These are phyloP conservation scores for Hansenula lynferdii DNA, from an alignment of 1,139 yeast genomes.

Conservation along the genomic window DNA sequence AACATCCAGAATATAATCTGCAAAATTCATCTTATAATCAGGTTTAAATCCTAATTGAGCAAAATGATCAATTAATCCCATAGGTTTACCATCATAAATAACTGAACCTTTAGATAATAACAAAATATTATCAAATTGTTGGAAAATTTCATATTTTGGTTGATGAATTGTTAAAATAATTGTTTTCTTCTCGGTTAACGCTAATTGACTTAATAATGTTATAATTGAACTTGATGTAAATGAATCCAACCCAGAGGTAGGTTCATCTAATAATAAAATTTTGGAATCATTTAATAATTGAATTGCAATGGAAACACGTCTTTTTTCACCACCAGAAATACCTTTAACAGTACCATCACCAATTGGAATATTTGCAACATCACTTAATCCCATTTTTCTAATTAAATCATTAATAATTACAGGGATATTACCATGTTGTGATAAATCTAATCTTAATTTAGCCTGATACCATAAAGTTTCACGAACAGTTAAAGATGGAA, in stretches of 20 bases:
- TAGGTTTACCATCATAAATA: conserved; percentile 51
- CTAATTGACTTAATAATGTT: conserved; percentile 51
- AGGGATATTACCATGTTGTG: conserved; percentile 27
- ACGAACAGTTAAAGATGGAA: conserved; percentile 67
- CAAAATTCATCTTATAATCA: conserved; percentile 52
- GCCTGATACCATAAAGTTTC: conserved; percentile 76
- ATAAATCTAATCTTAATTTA: conserved; percentile 44
- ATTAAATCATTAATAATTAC: conserved; percentile 50
- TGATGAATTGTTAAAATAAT: conserved; percentile 80
- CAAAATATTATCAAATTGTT: conserved; percentile 60
- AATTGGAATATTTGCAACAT: conserved; percentile 74
- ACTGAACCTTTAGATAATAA: conserved; percentile 66
- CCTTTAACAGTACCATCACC: conserved; percentile 73
- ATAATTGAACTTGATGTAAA: conserved; percentile 71
- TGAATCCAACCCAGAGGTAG: conserved; percentile 82
- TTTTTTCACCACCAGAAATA: conserved; percentile 78
- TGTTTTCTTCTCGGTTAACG: conserved; percentile 57
- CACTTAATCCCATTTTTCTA: conserved; percentile 63
- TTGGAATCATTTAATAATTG: conserved; percentile 71
- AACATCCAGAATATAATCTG: conserved; percentile 66
- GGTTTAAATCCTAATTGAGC: conserved; percentile 40
- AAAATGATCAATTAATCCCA: conserved; percentile 39
- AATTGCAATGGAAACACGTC: conserved; percentile 75
- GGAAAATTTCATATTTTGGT: conserved; percentile 65
- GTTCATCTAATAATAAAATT: conserved; percentile 72